Conservation (phyloP, 495 filamentous ascomycete genomes). For the Choiromyces venosus region DNA sequence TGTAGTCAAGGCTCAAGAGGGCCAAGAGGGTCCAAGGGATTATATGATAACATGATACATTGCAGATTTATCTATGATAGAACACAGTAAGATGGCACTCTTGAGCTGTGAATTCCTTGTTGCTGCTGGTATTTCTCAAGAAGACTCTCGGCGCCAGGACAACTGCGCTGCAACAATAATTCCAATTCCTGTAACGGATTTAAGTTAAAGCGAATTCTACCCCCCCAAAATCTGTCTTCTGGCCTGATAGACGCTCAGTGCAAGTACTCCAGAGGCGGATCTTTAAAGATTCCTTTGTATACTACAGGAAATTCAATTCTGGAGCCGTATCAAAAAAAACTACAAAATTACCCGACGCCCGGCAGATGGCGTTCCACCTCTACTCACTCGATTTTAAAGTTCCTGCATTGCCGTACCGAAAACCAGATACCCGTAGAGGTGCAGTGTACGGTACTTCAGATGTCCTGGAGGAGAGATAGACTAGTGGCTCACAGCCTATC, state of each 20-base stretch:
- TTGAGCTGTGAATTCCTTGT: too few species aligned
- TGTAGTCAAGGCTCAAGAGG: too few species aligned
- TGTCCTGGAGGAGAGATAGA: background rate
- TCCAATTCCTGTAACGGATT: background rate
- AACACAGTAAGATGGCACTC: too few species aligned
- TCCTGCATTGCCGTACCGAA: background rate
- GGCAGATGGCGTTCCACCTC: background rate
- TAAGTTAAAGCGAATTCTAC: background rate
- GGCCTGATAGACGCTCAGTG: background rate
- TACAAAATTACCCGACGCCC: too few species aligned
- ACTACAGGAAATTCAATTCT: too few species aligned
- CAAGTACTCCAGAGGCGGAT: background rate
- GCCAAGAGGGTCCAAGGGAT: too few species aligned
- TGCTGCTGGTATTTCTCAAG: background rate
- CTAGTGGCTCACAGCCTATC: background rate
- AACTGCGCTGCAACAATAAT: background rate
- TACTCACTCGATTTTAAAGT: background rate
- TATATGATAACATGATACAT: too few species aligned
- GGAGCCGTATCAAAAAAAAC: background rate
- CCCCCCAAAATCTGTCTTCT: background rate
- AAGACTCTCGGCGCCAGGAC: too few species aligned
- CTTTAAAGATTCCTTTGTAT: background rate
- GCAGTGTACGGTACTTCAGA: too few species aligned
- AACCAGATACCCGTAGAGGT: background rate
- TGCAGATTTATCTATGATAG: background rate